phyloP scores from a whole-genome alignment of 1,139 yeast genomes.

The Taphrina deformans region DNA sequence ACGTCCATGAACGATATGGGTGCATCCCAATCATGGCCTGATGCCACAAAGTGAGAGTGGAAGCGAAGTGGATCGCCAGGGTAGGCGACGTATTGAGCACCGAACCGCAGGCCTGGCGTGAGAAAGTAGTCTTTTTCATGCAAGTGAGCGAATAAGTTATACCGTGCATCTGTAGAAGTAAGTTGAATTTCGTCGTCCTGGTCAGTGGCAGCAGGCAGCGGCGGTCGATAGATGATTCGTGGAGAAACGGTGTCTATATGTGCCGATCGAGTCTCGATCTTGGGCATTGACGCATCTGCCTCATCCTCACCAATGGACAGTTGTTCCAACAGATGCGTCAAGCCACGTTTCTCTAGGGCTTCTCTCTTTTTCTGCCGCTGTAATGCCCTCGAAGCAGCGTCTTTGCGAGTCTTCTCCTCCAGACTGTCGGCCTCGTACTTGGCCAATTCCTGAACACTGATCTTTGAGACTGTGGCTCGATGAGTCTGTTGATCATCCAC shows the following conservation, averaged over 20 bases:
- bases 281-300: background rate
- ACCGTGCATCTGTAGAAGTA: background rate
- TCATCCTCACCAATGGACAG: background rate
- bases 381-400: background rate
- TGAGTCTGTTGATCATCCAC: constrained; percentile 45
- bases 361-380: constrained; percentile 17
- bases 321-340: constrained; percentile 16
- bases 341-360: constrained; percentile 5
- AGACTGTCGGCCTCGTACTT: background rate
- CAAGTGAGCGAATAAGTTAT: constrained; percentile 49
- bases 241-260: constrained; percentile 17
- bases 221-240: background rate
- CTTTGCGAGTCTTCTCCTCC: background rate
- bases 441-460: background rate
- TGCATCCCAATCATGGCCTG: constrained; percentile 55
- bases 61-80: constrained; percentile 93
- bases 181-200: background rate
- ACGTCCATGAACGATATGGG: constrained; percentile 58
- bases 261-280: background rate
- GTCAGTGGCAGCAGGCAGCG: background rate
- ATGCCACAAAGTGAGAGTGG: constrained; percentile 82
- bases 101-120: constrained; percentile 86
- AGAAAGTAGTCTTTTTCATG: constrained; percentile 56
- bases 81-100: constrained; percentile 83
- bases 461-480: constrained; percentile 40